A percentile compares a stretch with the other conserved stretches of the same genome.
Evolutionary conservation across 495 filamentous ascomycete genomes (phyloP).

Genomic region (Rusavskia elegans): DNA sequence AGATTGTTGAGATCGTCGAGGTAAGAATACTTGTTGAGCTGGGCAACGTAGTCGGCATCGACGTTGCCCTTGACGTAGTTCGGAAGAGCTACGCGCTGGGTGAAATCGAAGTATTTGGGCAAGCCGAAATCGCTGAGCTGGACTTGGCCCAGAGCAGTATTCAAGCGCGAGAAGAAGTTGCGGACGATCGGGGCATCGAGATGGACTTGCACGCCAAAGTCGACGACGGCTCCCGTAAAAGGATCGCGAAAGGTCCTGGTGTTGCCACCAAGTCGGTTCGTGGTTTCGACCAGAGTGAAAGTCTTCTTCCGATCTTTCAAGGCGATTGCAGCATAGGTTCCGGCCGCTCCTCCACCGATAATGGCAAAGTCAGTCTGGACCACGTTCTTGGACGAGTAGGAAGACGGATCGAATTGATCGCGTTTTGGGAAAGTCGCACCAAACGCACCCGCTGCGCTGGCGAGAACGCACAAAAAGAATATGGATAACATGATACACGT

Average conservation of each 20-base stretch:
- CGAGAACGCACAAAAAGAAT: too few relatives aligned
- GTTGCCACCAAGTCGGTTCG: conserved; percentile 20
- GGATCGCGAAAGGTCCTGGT: conserved; percentile 9
- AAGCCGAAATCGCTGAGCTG: conserved; percentile 5
- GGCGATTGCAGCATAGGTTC: conserved; percentile 31
- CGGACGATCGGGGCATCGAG: conserved; percentile 4
- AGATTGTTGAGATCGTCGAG: not conserved
- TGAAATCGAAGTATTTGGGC: conserved; percentile 24
- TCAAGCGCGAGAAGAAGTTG: conserved; percentile 27
- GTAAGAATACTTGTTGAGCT: conserved; percentile 2
- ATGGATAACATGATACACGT: too few relatives aligned
- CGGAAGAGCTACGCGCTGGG: conserved; percentile 18
- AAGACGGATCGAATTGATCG: too few relatives aligned
- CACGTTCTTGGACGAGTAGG: conserved; percentile 1
- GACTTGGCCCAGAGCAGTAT: conserved; percentile 14
- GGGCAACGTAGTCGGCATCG: not conserved
- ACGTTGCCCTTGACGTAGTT: conserved; percentile 4
- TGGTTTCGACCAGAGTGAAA: conserved; percentile 27
- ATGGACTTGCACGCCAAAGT: conserved; percentile 3
- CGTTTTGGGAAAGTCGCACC: too few relatives aligned
- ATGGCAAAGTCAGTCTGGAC: conserved; percentile 22
- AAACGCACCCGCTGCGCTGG: too few relatives aligned
- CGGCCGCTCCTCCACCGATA: conserved; percentile 31
- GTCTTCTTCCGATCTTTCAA: conserved; percentile 22
- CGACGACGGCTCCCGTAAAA: not conserved